Percentiles rank a stretch among this genome's conserved stretches.
These are phyloP conservation scores for Neurospora tetrasperma DNA, from an alignment of 495 filamentous ascomycete species.

Conservation along the genomic window DNA sequence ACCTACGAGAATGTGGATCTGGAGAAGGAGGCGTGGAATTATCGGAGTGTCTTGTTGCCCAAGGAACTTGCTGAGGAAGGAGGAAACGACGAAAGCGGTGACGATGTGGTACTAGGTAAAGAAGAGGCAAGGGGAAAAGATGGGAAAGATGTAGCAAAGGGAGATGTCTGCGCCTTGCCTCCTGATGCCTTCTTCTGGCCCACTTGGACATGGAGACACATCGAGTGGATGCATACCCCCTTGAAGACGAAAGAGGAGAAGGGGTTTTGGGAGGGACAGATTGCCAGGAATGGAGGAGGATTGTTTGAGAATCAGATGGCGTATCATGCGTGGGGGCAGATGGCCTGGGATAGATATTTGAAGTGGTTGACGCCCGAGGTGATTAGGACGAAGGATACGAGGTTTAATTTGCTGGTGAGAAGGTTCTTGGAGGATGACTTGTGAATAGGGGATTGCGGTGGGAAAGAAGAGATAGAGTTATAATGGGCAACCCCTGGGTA, in stretches of 20 bases:
- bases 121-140: not conserved
- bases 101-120: not conserved
- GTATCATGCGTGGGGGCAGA: conserved; percentile 39
- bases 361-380: conserved; percentile 27
- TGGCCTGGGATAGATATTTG: conserved; percentile 33
- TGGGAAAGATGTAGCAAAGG: not conserved
- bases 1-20: conserved; percentile 30
- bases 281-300: conserved; percentile 27
- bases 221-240: conserved; percentile 37
- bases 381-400: conserved; percentile 28
- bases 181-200: conserved; percentile 41
- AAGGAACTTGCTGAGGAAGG: conserved; percentile 26
- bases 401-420: conserved; percentile 37
- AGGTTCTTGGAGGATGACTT: conserved; percentile 34
- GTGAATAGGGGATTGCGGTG: not conserved
- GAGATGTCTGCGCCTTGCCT: conserved; percentile 33
- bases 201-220: conserved; percentile 37
- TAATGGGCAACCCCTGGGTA: not conserved
- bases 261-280: conserved; percentile 24
- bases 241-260: conserved; percentile 22
- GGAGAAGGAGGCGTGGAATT: conserved; percentile 33
- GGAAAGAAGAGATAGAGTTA: not conserved
- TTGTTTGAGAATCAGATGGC: conserved; percentile 35
- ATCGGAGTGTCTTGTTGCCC: conserved; percentile 33
- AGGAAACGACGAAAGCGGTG: not conserved